Base-by-base conservation (phyloP, 192 early-diverging fungal genomes). In the Gonapodya prolifera region DNA sequence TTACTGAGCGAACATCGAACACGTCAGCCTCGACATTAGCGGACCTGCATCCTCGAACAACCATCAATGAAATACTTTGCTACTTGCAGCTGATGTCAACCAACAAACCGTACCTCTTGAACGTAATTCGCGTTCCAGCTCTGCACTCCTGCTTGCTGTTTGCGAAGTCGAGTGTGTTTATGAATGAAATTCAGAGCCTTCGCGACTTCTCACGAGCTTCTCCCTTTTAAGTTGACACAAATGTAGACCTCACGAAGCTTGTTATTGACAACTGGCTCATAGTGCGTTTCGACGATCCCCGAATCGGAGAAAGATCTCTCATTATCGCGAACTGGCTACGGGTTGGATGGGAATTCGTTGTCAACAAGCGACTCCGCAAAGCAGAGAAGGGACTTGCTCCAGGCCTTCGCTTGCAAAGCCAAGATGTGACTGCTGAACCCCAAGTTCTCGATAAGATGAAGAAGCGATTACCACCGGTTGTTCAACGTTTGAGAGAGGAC, bases 11-110 rank as follows among this genome's bases (percentile, higher is more conserved):
- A 83, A 35, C 69, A 85, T 35, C 77, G 79, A 45, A 86, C 85
- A 1, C 77, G 85, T 1, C 78, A 83, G 13, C 61, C 79, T 2
- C n/a, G n/a, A n/a, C n/a, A n/a, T n/a, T n/a, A n/a, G n/a, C n/a
- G n/a, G n/a, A n/a, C n/a, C 79, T 86, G 18, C 82, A 82, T 34
- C 76, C 79, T 18, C 35, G 77, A 28, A 75, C 35, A 29, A n/a
- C 77, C 35, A 35, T 83, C 2, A 79, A 77, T 8, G 91, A 91
- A 70, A 36, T 92, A 1, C 76, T 91, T 1, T 89, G 87, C 69
- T 91, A 91, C 80, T 35, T 89, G 1, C 84, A 89, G 75, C 75
- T 91, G 33, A 71, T 91, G 34, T 89, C 91, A 76, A 91, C 90
- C 8, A 88, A 81, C 34, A 91, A 89, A 75, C 90, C 90, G 8